Conservation (phyloP, 2,329 filamentous ascomycete genomes). For the Alternaria postmessia region DNA sequence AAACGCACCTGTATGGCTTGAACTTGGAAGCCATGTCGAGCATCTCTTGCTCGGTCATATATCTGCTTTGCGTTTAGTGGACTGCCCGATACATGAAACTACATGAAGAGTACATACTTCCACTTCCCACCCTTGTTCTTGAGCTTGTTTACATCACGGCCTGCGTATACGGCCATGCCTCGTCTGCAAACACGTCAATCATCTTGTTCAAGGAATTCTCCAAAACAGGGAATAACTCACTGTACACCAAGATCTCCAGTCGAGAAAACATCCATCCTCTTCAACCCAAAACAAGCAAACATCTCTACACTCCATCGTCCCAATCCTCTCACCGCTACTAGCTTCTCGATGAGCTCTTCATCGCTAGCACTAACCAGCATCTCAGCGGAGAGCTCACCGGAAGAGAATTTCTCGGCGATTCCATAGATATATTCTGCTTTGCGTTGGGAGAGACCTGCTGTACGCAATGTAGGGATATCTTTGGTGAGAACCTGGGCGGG, state of each 20-base stretch:
- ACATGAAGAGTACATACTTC: slow-evolving; percentile 62
- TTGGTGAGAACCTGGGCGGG: slow-evolving; percentile 74
- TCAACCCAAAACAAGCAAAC: slow-evolving; percentile 96
- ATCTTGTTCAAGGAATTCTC: too few relatives aligned
- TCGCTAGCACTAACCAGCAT: slow-evolving; percentile 82
- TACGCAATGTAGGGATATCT: slow-evolving; percentile 71
- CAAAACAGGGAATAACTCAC: slow-evolving; percentile 52
- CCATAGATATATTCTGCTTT: slow-evolving; percentile 96
- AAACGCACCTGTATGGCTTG: slow-evolving; percentile 74
- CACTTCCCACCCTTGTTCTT: slow-evolving; percentile 86
- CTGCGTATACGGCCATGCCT: slow-evolving; percentile 88
- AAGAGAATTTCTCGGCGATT: slow-evolving; percentile 80
- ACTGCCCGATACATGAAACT: not conserved
- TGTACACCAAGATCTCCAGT: slow-evolving; percentile 93
- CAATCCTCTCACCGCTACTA: slow-evolving; percentile 86
- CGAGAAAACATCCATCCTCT: slow-evolving; percentile 92
- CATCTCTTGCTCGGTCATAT: slow-evolving; percentile 96
- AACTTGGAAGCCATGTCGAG: slow-evolving; percentile 80
- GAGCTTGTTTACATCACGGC: slow-evolving; percentile 82
- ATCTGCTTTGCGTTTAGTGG: slow-evolving; percentile 51
- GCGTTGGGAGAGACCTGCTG: slow-evolving; percentile 87
- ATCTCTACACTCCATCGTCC: slow-evolving; percentile 88
- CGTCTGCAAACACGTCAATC: slow-evolving; percentile 55
- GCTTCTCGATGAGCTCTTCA: slow-evolving; percentile 81
- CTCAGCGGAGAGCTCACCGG: slow-evolving; percentile 75